Base-by-base conservation (phyloP, 2,329 filamentous ascomycete species). In the Ophiognomonia clavigignenti-juglandacearum region DNA sequence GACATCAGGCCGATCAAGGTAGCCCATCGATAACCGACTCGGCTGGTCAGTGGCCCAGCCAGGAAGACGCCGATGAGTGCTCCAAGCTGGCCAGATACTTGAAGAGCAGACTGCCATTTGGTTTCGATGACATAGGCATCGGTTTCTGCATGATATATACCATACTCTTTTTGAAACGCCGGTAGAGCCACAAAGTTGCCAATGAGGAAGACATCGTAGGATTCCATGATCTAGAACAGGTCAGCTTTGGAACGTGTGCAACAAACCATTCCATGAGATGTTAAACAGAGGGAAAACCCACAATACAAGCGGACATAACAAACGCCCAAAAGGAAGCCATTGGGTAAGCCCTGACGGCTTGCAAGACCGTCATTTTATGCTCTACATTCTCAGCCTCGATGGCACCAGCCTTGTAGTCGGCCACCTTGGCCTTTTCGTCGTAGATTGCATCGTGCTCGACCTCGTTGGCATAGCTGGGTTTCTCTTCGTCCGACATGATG, bases 161-260 rank as follows among this genome's bases (percentile, higher is more conserved):
- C 78, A 55, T 67, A 82, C 4, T 66, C 52, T 0, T 66, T 2
- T 24, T 56, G 62, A 64, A 82, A 82, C 14, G 56, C 50, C 19
- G 62, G 44, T 7, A 74, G 67, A 48, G 78, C 77, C 35, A 82
- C 62, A 61, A 83, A 83, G 49, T 77, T 73, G 40, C 74, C 73
- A 57, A 76, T 80, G 19, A 83, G 64, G 67, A 83, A 82, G 52
- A 83, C 74, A 60, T 72, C 72, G 68, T 80, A 83, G 4, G 78
- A 75, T 60, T 83, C 80, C 80, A 83, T 83, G 55, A 81, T 78
- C 78, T 82, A 11, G 54, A 54, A 46, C 18, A 43, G 9, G 47
- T 59, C 43, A 58, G 57, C 49, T 40, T 11, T 31, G 20, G 10
- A 23, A 24, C 26, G 31, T 51, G 58, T 7, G 4, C 35, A 22